Conservation (phyloP, 257 asterid genomes). For the Fraxinus pennsylvanica region DNA sequence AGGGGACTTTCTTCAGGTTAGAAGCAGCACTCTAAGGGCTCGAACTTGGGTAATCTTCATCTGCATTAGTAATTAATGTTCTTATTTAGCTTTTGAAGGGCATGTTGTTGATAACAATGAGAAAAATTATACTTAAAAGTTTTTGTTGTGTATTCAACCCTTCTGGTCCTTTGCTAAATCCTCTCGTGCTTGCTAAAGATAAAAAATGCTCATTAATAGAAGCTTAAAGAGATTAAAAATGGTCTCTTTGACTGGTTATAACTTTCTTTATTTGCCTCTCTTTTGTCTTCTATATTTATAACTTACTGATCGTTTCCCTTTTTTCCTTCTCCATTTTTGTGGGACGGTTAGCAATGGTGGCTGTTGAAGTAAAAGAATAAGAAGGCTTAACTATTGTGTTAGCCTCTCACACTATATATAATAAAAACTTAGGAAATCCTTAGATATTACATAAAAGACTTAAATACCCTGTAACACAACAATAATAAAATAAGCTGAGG, state of each 20-base stretch:
- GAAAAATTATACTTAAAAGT: background rate
- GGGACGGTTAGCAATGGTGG: constrained; percentile 48
- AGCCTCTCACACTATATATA: too few relatives aligned
- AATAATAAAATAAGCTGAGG: too few relatives aligned
- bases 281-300: background rate
- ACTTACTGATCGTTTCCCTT: background rate
- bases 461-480: too few relatives aligned
- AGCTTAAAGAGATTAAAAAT: constrained; percentile 87
- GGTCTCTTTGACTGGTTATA: constrained; percentile 35
- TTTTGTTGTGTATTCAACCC: constrained; percentile 33
- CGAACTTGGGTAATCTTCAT: constrained; percentile 65
- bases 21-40: constrained; percentile 79
- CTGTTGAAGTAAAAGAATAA: too few relatives aligned
- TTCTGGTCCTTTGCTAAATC: constrained; percentile 79
- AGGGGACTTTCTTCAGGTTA: constrained; percentile 71
- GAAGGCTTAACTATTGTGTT: too few relatives aligned
- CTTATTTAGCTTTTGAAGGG: background rate
- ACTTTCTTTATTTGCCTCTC: background rate
- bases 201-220: constrained; percentile 79
- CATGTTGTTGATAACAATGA: background rate
- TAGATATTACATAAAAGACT: too few relatives aligned
- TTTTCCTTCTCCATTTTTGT: background rate
- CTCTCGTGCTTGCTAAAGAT: constrained; percentile 82
- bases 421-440: too few relatives aligned
- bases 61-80: background rate